A percentile compares a stretch with the other conserved stretches of the same genome.
Conservation (phyloP, 768 basidiomycete species). For the Mycena galericulata region DNA sequence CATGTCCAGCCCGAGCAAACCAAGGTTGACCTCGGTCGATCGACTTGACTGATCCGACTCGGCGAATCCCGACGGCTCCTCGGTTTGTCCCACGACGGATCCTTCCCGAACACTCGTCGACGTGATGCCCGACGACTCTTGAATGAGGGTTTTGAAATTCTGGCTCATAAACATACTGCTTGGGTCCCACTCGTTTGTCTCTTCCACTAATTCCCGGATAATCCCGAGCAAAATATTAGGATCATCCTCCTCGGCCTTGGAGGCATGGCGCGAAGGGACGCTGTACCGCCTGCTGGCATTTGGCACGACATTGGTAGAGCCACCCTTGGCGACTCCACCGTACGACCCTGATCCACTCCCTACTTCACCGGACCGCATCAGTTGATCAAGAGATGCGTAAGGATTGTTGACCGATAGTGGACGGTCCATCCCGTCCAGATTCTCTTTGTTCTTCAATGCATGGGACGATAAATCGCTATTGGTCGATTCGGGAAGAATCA, state of each 20-base stretch:
- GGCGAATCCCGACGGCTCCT: background rate
- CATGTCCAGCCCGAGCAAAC: slow-evolving; percentile 38
- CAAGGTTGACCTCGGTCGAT: slow-evolving; percentile 40
- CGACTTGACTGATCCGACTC: slow-evolving; percentile 23
- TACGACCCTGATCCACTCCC: slow-evolving; percentile 11
- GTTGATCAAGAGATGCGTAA: background rate
- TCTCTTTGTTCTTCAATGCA: background rate
- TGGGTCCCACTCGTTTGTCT: slow-evolving; percentile 63
- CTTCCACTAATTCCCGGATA: slow-evolving; percentile 62
- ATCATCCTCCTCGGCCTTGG: slow-evolving; percentile 35
- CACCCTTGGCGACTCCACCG: background rate
- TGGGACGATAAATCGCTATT: slow-evolving; percentile 29
- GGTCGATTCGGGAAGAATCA: slow-evolving; percentile 53
- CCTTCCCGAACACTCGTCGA: background rate
- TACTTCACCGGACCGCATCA: background rate
- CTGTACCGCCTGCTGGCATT: slow-evolving; percentile 1
- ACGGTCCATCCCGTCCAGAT: slow-evolving; percentile 21
- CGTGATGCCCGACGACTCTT: slow-evolving; percentile 42
- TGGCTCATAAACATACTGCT: slow-evolving; percentile 57
- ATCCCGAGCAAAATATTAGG: slow-evolving; percentile 53
- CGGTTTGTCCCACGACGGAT: background rate
- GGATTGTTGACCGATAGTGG: slow-evolving; percentile 4
- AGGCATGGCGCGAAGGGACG: slow-evolving; percentile 12
- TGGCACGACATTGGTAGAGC: background rate
- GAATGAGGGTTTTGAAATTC: slow-evolving; percentile 59